A percentile compares a stretch with the other conserved stretches of the same genome.
These are phyloP conservation scores for Boletus barrowsii DNA, from an alignment of 768 basidiomycete genomes.

Conservation along the genomic window DNA sequence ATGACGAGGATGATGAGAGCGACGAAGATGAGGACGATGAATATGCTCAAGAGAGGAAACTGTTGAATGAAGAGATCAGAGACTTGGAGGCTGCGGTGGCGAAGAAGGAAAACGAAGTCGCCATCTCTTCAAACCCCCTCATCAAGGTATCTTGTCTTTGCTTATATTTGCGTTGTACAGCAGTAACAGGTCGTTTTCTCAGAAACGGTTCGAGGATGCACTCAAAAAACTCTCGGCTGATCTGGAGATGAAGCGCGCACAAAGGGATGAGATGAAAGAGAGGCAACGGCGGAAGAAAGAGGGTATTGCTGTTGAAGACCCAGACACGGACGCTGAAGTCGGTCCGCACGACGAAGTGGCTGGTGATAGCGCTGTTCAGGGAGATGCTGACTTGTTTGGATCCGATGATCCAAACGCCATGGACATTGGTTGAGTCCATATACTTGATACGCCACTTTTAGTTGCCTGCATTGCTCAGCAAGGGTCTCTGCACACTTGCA, in stretches of 20 bases:
- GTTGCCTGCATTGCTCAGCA: neutral
- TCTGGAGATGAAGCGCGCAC: slow-evolving; percentile 77
- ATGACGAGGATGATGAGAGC: slow-evolving; percentile 41
- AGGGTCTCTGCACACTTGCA: neutral
- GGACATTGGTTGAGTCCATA: slow-evolving; percentile 28
- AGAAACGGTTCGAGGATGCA: slow-evolving; percentile 94
- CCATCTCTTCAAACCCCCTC: slow-evolving; percentile 80
- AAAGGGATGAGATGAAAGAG: slow-evolving; percentile 79
- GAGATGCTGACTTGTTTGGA: slow-evolving; percentile 42
- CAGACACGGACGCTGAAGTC: slow-evolving; percentile 39
- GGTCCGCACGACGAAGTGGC: slow-evolving; percentile 37
- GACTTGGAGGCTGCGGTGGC: slow-evolving; percentile 86
- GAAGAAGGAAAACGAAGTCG: slow-evolving; percentile 81
- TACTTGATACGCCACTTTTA: neutral
- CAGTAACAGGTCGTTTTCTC: slow-evolving; percentile 3
- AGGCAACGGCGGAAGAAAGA: slow-evolving; percentile 69
- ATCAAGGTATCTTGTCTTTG: slow-evolving; percentile 56
- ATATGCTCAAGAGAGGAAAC: slow-evolving; percentile 68
- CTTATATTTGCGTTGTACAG: neutral
- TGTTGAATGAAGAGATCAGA: slow-evolving; percentile 84
- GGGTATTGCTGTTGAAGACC: slow-evolving; percentile 45
- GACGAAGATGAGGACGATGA: slow-evolving; percentile 83
- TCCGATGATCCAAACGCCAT: slow-evolving; percentile 41
- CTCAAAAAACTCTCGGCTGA: slow-evolving; percentile 84
- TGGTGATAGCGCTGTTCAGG: slow-evolving; percentile 20